A percentile compares a stretch with the other conserved stretches of the same genome.
Conservation (phyloP, 2,329 filamentous ascomycete species). For the Dactylellina parvicollis region DNA sequence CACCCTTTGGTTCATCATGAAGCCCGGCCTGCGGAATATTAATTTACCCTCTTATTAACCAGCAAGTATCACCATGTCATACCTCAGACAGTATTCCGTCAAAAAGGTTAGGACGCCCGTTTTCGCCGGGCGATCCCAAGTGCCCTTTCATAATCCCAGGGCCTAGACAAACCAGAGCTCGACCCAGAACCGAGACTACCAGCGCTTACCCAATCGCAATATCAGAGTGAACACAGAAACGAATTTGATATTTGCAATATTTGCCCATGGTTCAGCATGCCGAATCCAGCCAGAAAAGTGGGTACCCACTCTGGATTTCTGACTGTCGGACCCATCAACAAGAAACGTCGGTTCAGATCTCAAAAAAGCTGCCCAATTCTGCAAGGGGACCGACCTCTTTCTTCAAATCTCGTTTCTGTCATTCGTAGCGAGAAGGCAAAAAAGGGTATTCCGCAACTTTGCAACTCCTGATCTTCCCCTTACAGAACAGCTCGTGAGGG, state of each 20-base stretch:
- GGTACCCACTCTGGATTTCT: not conserved
- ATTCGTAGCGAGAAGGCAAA: constrained; percentile 39
- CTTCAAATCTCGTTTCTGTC: constrained; percentile 16
- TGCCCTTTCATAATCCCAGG: constrained; percentile 14
- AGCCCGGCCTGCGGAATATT: constrained; percentile 26
- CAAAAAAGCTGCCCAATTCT: constrained; percentile 50
- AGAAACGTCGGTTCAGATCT: constrained; percentile 29
- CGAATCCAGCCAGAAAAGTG: constrained; percentile 26
- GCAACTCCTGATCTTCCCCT: constrained; percentile 46
- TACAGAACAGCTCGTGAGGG: constrained; percentile 20
- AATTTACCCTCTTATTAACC: constrained; percentile 18
- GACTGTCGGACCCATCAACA: constrained; percentile 18
- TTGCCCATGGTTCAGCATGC: constrained; percentile 26
- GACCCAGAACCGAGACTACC: constrained; percentile 16
- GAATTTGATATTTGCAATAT: not conserved
- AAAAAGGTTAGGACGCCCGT: not conserved
- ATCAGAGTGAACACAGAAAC: constrained; percentile 8
- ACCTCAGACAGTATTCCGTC: constrained; percentile 13
- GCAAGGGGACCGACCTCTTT: constrained; percentile 32
- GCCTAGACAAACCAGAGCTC: not conserved
- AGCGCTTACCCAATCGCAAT: constrained; percentile 28
- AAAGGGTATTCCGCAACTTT: constrained; percentile 7
- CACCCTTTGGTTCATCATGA: constrained; percentile 5
- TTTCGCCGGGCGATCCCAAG: constrained; percentile 33
- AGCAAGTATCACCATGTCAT: constrained; percentile 19